Evolutionary conservation across 441 rosid species (phyloP).

Genomic region (Adansonia grandidieri): DNA sequence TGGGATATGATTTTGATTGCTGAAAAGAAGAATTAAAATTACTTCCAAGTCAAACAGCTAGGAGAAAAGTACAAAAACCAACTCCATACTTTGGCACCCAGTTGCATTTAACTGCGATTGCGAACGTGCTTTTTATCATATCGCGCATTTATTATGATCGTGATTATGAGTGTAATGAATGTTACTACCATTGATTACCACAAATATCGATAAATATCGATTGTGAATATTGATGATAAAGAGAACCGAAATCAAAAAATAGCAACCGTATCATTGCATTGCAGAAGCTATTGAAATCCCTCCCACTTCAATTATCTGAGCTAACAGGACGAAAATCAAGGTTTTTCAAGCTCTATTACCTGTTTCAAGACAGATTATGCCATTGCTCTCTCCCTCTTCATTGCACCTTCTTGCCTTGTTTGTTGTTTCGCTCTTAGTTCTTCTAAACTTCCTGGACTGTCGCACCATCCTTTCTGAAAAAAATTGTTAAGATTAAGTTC

Average conservation of each 20-base stretch:
- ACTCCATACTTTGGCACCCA: neutral
- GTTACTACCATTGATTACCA: too few relatives aligned
- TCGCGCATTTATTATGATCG: too few relatives aligned
- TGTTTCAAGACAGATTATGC: conserved; percentile 50
- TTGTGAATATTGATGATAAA: too few relatives aligned
- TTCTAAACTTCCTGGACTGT: conserved; percentile 59
- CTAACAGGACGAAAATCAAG: neutral
- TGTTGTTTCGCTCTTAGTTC: conserved; percentile 58
- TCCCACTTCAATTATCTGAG: too few relatives aligned
- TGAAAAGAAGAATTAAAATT: conserved; percentile 28
- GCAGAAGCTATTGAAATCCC: too few relatives aligned
- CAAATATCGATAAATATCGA: too few relatives aligned
- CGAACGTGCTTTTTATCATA: too few relatives aligned
- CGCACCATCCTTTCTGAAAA: conserved; percentile 79
- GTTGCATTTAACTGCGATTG: too few relatives aligned
- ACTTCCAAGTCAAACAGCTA: neutral
- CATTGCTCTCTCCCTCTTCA: conserved; percentile 88
- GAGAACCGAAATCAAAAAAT: too few relatives aligned
- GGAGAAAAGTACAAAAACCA: neutral
- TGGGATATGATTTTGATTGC: conserved; percentile 59
- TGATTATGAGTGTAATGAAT: too few relatives aligned
- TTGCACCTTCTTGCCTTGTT: conserved; percentile 71
- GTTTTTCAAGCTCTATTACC: conserved; percentile 46
- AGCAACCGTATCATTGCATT: too few relatives aligned
- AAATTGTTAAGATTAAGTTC: neutral